A percentile compares a stretch with the other conserved stretches of the same genome.
Evolutionary conservation across 257 asterid genomes (phyloP).

Genomic region (Nemophila menziesii): DNA sequence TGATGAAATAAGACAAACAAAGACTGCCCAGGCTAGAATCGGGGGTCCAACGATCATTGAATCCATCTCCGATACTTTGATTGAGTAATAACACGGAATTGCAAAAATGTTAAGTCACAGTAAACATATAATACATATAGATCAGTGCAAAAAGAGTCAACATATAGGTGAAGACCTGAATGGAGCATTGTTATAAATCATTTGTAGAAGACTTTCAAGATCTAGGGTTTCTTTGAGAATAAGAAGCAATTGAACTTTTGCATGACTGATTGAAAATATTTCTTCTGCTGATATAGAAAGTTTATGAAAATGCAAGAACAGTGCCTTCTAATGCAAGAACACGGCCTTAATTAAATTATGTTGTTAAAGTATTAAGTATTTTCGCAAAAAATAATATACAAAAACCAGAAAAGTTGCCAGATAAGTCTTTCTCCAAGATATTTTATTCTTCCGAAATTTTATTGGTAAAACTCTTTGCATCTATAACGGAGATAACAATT

Average conservation of each 20-base stretch:
- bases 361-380: too few species aligned
- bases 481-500: too few species aligned
- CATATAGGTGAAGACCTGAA: constrained; percentile 50
- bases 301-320: constrained; percentile 66
- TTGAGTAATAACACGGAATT: constrained; percentile 41
- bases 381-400: too few species aligned
- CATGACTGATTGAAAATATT: constrained; percentile 43
- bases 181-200: constrained; percentile 71
- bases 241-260: constrained; percentile 70
- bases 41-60: constrained; percentile 60
- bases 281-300: constrained; percentile 74
- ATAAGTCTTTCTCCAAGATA: too few species aligned
- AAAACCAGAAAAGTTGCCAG: too few species aligned
- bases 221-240: constrained; percentile 79
- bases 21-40: constrained; percentile 89
- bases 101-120: constrained; percentile 3
- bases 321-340: too few species aligned
- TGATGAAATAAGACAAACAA: constrained; percentile 75
- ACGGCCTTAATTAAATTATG: too few species aligned
- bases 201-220: constrained; percentile 81
- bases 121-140: too few species aligned
- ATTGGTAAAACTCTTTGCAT: too few species aligned
- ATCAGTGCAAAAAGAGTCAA: constrained; percentile 1
- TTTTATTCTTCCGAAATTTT: too few species aligned
- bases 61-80: constrained; percentile 74